Evolutionary conservation across 495 filamentous ascomycete species (phyloP).

Genomic region (Apodospora peruviana): DNA sequence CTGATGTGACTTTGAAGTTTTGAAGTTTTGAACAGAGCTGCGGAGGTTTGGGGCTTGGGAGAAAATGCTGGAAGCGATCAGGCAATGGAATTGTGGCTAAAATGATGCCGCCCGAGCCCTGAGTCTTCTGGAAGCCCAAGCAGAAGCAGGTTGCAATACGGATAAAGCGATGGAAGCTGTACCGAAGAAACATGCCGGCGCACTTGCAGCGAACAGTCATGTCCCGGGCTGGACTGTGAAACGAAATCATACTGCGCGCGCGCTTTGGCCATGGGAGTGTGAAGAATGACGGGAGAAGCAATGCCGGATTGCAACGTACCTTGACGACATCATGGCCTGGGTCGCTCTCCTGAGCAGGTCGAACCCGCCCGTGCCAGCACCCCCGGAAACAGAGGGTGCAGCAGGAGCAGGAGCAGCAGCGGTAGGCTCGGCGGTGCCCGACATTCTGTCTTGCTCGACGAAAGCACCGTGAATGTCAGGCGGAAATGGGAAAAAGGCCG

Average conservation of each 20-base stretch:
- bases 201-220: conserved; percentile 1
- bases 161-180: conserved; percentile 16
- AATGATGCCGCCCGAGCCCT: conserved; percentile 2
- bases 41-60: neutral
- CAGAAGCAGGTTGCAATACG: conserved; percentile 16
- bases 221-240: neutral
- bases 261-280: too few species aligned
- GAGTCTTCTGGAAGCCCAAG: conserved; percentile 20
- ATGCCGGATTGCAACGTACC: conserved; percentile 34
- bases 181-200: conserved; percentile 8
- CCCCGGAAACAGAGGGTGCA: conserved; percentile 12
- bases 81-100: conserved; percentile 19
- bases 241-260: neutral
- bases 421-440: conserved; percentile 21
- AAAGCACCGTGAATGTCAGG: conserved; percentile 1
- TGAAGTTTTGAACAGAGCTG: neutral
- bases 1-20: neutral
- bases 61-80: conserved; percentile 3
- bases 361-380: conserved; percentile 27
- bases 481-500: conserved; percentile 8
- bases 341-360: conserved; percentile 52
- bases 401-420: conserved; percentile 10
- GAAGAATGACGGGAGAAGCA: too few species aligned
- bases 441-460: conserved; percentile 22
- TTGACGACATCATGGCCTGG: conserved; percentile 51